phyloP scores from a whole-genome alignment of 768 basidiomycete genomes.

The Clavaria fumosa region DNA sequence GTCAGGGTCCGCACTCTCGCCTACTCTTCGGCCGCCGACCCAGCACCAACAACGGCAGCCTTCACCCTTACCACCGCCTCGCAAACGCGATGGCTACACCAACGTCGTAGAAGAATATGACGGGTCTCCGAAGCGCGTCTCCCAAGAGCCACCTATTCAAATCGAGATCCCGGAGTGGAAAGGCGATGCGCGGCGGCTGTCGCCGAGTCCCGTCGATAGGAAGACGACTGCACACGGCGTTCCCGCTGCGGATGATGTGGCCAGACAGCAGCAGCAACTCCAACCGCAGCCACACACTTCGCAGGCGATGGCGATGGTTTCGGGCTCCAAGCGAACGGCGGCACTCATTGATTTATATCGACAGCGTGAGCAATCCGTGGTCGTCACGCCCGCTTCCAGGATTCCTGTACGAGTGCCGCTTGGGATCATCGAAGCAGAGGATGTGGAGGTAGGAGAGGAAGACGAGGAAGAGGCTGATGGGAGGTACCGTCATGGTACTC shows the following conservation, averaged over 20 bases:
- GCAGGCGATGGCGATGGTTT: not conserved
- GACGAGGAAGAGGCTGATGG: slow-evolving; percentile 16
- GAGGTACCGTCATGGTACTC: slow-evolving; percentile 72
- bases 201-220: not conserved
- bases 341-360: slow-evolving; percentile 79
- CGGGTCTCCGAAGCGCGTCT: not conserved
- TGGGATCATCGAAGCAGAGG: slow-evolving; percentile 14
- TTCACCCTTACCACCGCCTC: too few species aligned
- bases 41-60: too few species aligned
- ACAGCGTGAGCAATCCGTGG: slow-evolving; percentile 40
- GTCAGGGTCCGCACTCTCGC: slow-evolving; percentile 2
- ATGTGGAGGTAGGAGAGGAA: slow-evolving; percentile 12
- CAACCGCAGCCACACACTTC: too few species aligned
- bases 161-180: not conserved
- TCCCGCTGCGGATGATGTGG: too few species aligned
- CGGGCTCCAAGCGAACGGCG: slow-evolving; percentile 36
- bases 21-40: not conserved
- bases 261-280: too few species aligned
- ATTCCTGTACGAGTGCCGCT: slow-evolving; percentile 24
- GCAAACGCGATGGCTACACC: too few species aligned
- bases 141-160: not conserved
- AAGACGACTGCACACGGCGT: too few species aligned
- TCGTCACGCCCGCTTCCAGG: slow-evolving; percentile 20
- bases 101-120: not conserved
- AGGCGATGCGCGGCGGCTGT: not conserved